These are phyloP conservation scores for Prunus mongolica DNA, from an alignment of 306 rosid species.

Conservation along the genomic window DNA sequence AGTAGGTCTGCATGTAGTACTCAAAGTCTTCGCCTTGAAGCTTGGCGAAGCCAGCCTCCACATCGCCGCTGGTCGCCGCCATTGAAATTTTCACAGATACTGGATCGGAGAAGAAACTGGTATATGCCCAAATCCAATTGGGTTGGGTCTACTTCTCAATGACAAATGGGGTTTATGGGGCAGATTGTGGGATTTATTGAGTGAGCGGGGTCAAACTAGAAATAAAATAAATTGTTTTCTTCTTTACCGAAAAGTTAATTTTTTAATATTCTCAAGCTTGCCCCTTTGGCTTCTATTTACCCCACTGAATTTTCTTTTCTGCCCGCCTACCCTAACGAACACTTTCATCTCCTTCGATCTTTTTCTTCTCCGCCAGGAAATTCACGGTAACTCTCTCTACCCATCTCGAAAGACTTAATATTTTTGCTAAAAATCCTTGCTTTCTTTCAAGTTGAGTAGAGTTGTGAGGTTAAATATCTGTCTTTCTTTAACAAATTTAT, in stretches of 20 bases:
- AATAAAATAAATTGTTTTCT: background rate
- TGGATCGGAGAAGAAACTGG: background rate
- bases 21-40: conserved; percentile 98
- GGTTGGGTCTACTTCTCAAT: background rate
- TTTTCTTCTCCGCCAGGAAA: background rate
- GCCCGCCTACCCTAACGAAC: conserved; percentile 1
- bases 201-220: background rate
- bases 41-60: conserved; percentile 97
- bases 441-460: background rate
- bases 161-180: background rate
- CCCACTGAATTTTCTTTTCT: background rate
- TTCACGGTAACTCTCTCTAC: background rate
- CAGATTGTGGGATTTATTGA: background rate
- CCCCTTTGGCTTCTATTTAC: background rate
- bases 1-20: conserved; percentile 98
- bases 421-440: background rate
- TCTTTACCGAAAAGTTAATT: background rate
- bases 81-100: conserved; percentile 14
- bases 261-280: background rate
- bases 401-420: background rate
- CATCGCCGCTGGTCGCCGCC: conserved; percentile 56
- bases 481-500: background rate
- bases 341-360: background rate
- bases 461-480: background rate
- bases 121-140: background rate